Evolutionary conservation across 306 rosid species (phyloP).

Genomic region (barrel medic (Medicago truncatula)): MtrunA17r5.0-ANR NC_053043.1:1892001-1892500

Average conservation of each 20-base stretch:
- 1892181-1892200: constrained; percentile 32
- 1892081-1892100: no score
- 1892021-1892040: no score
- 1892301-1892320: constrained; percentile 45
- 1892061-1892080: no score
- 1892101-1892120: no score
- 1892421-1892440: constrained; percentile 73
- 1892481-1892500: constrained; percentile 61
- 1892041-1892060: no score
- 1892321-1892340: constrained; percentile 32
- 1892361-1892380: constrained; percentile 36
- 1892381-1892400: constrained; percentile 45
- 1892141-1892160: not conserved
- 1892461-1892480: constrained; percentile 31
- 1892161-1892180: not conserved
- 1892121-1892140: not conserved
- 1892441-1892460: constrained; percentile 59
- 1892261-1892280: constrained; percentile 35
- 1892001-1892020: no score
- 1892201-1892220: constrained; percentile 52
- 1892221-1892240: constrained; percentile 36
- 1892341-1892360: constrained; percentile 1
- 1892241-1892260: constrained; percentile 6
- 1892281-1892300: constrained; percentile 35
- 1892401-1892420: constrained; percentile 19